Conservation (phyloP, 495 filamentous ascomycete species). For the Poronia punctata region DNA sequence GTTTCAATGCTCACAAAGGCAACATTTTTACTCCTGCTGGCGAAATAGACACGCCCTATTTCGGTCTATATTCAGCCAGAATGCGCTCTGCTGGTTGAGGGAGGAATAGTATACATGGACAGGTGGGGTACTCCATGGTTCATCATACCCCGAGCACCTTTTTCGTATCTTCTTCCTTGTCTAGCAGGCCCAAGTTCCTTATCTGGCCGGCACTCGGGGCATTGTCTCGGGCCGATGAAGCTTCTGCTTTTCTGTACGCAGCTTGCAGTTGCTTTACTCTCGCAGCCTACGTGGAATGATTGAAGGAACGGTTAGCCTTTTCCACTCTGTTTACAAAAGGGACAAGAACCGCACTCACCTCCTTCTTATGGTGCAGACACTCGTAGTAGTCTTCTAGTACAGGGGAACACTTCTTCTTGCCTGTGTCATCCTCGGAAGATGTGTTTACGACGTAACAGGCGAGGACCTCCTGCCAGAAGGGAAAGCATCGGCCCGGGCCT, state of each 20-base stretch:
- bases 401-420: slow-evolving; percentile 85
- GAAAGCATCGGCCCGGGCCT: slow-evolving; percentile 91
- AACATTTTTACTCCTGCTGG: too few species aligned
- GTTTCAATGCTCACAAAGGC: too few species aligned
- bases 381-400: slow-evolving; percentile 95
- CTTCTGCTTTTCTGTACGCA: slow-evolving; percentile 79
- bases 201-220: slow-evolving; percentile 67
- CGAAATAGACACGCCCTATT: too few species aligned
- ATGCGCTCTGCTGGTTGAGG: slow-evolving; percentile 13
- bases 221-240: slow-evolving; percentile 68
- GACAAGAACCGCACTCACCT: slow-evolving; percentile 51
- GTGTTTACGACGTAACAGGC: slow-evolving; percentile 86
- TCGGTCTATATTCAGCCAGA: too few species aligned
- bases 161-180: slow-evolving; percentile 73
- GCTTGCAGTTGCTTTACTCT: slow-evolving; percentile 72
- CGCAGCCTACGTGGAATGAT: slow-evolving; percentile 53
- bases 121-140: neutral
- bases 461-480: slow-evolving; percentile 95
- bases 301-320: too few species aligned
- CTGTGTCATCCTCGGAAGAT: slow-evolving; percentile 60
- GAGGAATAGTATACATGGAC: slow-evolving; percentile 1
- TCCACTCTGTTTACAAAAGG: too few species aligned
- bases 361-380: slow-evolving; percentile 96
- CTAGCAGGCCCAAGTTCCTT: slow-evolving; percentile 73
- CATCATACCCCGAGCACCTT: slow-evolving; percentile 43